A percentile compares a stretch with the other conserved stretches of the same genome.
Conservation (phyloP, 176 grass and related monocot species). For the Olyra latifolia region DNA sequence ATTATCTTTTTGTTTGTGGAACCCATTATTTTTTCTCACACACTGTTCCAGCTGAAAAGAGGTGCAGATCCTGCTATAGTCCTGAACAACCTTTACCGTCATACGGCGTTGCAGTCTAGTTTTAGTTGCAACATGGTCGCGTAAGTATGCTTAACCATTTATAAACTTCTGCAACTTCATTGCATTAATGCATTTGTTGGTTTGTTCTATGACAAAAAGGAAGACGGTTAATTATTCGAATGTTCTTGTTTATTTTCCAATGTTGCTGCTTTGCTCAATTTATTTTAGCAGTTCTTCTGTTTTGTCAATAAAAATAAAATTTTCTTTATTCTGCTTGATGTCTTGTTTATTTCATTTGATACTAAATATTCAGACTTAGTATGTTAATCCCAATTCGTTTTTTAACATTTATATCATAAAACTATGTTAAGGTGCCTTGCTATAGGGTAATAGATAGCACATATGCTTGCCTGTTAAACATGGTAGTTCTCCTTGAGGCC, state of each 20-base stretch:
- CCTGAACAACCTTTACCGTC: conserved; percentile 89
- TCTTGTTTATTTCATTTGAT: neutral
- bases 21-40: conserved; percentile 29
- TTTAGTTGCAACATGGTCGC: conserved; percentile 99
- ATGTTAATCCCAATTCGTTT: neutral
- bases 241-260: conserved; percentile 17
- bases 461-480: conserved; percentile 11
- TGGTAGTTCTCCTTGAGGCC: conserved; percentile 16
- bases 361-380: conserved; percentile 2
- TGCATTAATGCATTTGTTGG: neutral
- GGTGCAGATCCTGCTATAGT: conserved; percentile 73
- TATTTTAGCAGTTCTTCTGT: neutral
- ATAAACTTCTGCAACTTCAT: neutral
- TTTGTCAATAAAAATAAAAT: neutral
- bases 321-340: neutral
- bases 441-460: neutral
- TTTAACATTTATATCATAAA: neutral
- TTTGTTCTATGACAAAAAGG: conserved; percentile 14
- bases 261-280: conserved; percentile 12
- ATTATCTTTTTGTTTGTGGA: conserved; percentile 15
- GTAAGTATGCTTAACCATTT: conserved; percentile 58
- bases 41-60: conserved; percentile 75
- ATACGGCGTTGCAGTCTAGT: conserved; percentile 90
- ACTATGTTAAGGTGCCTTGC: neutral
- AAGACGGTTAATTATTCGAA: conserved; percentile 6